Evolutionary conservation across 2,329 filamentous ascomycete genomes (phyloP).

Genomic region (Nemania sp.): DNA sequence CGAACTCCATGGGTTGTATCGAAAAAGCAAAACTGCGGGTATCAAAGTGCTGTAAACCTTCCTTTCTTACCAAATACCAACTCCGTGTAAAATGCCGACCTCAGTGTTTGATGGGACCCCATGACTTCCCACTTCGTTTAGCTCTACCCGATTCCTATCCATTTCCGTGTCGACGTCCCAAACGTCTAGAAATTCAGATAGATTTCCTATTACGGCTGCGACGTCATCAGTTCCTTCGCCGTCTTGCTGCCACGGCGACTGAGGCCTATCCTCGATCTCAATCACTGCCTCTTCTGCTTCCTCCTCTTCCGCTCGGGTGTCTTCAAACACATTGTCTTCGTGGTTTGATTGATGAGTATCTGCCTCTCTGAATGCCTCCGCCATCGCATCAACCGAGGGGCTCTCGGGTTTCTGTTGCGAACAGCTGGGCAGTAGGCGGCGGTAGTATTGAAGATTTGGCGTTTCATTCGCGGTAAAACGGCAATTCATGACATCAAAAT

Average conservation of each 20-base stretch:
- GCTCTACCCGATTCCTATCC: conserved; percentile 44
- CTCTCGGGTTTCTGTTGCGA: conserved; percentile 58
- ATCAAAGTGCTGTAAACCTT: conserved; percentile 32
- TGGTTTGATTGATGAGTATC: conserved; percentile 48
- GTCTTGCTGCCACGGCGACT: conserved; percentile 49
- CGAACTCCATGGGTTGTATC: conserved; percentile 3
- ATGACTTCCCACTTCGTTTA: conserved; percentile 6
- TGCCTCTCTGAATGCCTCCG: conserved; percentile 61
- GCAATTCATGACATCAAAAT: conserved; percentile 61
- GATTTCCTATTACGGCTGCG: conserved; percentile 59
- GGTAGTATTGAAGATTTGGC: conserved; percentile 40
- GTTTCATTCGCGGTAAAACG: conserved; percentile 42
- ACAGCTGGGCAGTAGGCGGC: conserved; percentile 56
- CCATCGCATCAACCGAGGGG: conserved; percentile 60
- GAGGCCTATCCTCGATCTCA: conserved; percentile 32
- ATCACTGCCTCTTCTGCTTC: conserved; percentile 27
- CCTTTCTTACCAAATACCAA: conserved; percentile 32
- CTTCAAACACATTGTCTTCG: conserved; percentile 21
- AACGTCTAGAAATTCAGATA: conserved; percentile 59
- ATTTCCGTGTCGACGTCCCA: conserved; percentile 56
- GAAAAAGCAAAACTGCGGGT: conserved; percentile 26
- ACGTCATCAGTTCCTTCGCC: conserved; percentile 58
- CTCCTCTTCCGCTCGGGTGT: conserved; percentile 16
- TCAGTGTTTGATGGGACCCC: conserved; percentile 13
- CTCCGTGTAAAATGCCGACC: conserved; percentile 24